These are phyloP conservation scores for Rugonectria rugulosa DNA, from an alignment of 2,329 filamentous ascomycete genomes.

Conservation along the genomic window DNA sequence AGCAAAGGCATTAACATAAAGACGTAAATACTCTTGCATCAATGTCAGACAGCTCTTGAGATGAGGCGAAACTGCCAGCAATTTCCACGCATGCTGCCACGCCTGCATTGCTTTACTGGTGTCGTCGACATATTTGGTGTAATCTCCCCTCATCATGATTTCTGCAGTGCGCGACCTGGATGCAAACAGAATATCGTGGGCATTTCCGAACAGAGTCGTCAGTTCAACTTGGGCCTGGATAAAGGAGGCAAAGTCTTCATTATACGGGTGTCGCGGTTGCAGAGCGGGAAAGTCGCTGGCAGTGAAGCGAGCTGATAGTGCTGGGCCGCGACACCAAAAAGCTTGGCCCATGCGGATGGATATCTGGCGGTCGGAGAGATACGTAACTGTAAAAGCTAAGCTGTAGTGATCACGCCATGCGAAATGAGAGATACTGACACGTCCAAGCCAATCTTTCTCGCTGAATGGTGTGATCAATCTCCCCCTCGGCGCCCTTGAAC, in stretches of 20 bases:
- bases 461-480: slow-evolving; percentile 6
- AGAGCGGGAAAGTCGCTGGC: slow-evolving; percentile 20
- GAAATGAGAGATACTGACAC: not conserved
- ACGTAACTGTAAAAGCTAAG: not conserved
- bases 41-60: slow-evolving; percentile 16
- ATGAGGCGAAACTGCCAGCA: slow-evolving; percentile 13
- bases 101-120: slow-evolving; percentile 16
- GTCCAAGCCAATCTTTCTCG: slow-evolving; percentile 12
- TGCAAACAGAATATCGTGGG: slow-evolving; percentile 23
- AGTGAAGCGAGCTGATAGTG: slow-evolving; percentile 20
- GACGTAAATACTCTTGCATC: slow-evolving; percentile 20
- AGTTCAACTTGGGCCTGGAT: slow-evolving; percentile 21
- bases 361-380: slow-evolving; percentile 12
- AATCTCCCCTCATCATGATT: slow-evolving; percentile 23
- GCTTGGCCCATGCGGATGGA: slow-evolving; percentile 21
- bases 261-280: slow-evolving; percentile 8
- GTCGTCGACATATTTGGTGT: slow-evolving; percentile 25
- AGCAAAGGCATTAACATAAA: slow-evolving; percentile 23
- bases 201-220: slow-evolving; percentile 19
- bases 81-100: slow-evolving; percentile 18
- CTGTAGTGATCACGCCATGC: not conserved
- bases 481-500: slow-evolving; percentile 2
- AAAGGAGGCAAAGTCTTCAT: slow-evolving; percentile 21
- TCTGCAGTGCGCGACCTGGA: slow-evolving; percentile 19
- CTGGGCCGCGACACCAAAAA: slow-evolving; percentile 22